Evolutionary conservation across 352 stramenopile genomes (phyloP).

Genomic region (Phytophthora pseudosyringae): DNA sequence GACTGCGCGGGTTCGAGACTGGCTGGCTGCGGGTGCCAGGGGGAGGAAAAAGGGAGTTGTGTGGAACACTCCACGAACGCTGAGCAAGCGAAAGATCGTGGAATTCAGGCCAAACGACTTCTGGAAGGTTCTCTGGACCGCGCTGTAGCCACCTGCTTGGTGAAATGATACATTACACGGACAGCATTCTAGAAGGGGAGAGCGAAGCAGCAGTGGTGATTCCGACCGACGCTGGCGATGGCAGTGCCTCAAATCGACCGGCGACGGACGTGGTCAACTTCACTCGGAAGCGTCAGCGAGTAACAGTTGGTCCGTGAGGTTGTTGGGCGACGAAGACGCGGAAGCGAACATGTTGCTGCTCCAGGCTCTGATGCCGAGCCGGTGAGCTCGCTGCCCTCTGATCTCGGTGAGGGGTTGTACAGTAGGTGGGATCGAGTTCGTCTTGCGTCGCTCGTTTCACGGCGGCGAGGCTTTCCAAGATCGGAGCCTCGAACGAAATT

Average conservation of each 20-base stretch:
- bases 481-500: slow-evolving; percentile 6
- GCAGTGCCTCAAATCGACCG: not conserved
- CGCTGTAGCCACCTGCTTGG: slow-evolving; percentile 5
- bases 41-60: slow-evolving; percentile 33
- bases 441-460: not conserved
- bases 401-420: slow-evolving; percentile 1
- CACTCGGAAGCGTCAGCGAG: not conserved
- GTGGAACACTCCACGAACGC: slow-evolving; percentile 11
- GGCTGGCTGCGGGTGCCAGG: slow-evolving; percentile 25
- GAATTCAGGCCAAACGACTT: slow-evolving; percentile 31
- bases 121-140: slow-evolving; percentile 35
- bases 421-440: not conserved
- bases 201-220: no score
- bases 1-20: slow-evolving; percentile 42
- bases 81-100: slow-evolving; percentile 39
- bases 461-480: slow-evolving; percentile 2
- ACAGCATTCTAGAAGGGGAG: no score
- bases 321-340: not conserved
- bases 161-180: not conserved
- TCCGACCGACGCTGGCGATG: no score
- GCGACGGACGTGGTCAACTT: not conserved
- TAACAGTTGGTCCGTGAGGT: not conserved
- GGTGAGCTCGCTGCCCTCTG: no score
- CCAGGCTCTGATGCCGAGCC: no score
- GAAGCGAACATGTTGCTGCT: not conserved